These are phyloP conservation scores for Malus hybrid DNA, from an alignment of 331 rosid genomes.

Conservation along the genomic window DNA sequence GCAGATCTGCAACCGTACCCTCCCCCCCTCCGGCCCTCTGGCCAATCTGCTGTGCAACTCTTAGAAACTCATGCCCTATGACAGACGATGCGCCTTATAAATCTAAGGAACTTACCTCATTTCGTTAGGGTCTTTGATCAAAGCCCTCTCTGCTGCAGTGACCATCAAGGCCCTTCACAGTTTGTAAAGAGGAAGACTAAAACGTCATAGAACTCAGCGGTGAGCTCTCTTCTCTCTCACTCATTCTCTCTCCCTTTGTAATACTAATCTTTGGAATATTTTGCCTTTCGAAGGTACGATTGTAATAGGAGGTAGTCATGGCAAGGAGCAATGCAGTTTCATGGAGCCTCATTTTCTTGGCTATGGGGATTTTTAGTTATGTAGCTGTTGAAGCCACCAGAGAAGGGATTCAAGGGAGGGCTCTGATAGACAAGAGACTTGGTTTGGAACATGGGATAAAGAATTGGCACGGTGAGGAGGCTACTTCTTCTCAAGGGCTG, in stretches of 20 bases:
- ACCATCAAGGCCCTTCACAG: not conserved
- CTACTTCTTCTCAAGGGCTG: not conserved
- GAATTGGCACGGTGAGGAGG: not conserved
- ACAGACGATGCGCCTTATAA: not conserved
- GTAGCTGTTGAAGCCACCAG: constrained; percentile 21
- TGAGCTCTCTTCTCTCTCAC: not conserved
- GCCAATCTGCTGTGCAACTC: not conserved
- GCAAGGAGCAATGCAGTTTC: constrained; percentile 9
- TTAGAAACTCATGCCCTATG: not conserved
- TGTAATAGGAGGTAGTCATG: constrained; percentile 11
- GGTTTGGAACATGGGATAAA: not conserved
- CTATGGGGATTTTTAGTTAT: constrained; percentile 8
- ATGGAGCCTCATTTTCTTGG: constrained; percentile 22
- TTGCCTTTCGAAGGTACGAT: not conserved
- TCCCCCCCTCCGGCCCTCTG: not conserved
- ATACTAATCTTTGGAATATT: no score
- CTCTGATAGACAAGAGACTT: constrained; percentile 1
- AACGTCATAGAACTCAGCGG: not conserved
- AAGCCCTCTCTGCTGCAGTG: not conserved
- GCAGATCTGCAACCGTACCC: not conserved
- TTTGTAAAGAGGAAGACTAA: not conserved
- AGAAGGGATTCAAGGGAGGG: constrained; percentile 13
- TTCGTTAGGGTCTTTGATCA: not conserved
- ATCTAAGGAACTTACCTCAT: not conserved
- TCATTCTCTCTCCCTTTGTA: not conserved